Conservation (phyloP, 306 rosid species). For the Cucurbita ficifolia region DNA sequence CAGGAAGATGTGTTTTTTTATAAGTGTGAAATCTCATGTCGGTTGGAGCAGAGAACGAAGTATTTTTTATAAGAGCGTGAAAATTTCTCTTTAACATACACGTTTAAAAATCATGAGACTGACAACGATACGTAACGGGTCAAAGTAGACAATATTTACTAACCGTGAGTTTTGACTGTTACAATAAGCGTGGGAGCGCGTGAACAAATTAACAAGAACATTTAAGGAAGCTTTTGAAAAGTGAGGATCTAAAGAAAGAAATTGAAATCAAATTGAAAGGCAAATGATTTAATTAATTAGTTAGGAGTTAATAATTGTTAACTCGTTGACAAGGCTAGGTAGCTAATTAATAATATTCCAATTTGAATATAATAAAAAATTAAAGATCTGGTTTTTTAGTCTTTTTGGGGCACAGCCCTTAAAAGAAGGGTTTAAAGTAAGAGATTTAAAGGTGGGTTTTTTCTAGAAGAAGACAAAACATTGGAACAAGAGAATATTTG, state of each 20-base stretch:
- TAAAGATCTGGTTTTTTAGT: slow-evolving; percentile 6
- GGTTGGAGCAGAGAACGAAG: no score
- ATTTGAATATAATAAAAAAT: neutral
- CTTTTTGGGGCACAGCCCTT: slow-evolving; percentile 24
- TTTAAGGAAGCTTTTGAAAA: neutral
- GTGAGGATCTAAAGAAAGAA: neutral
- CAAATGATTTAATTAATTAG: neutral
- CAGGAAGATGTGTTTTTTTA: neutral
- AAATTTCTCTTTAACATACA: no score
- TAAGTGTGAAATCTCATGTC: no score
- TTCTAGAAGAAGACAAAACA: slow-evolving; percentile 41
- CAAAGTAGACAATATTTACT: no score
- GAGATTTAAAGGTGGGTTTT: slow-evolving; percentile 27
- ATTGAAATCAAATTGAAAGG: neutral
- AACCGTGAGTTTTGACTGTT: no score
- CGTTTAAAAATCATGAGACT: no score
- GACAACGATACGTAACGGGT: no score
- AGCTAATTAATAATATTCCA: neutral
- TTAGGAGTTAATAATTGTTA: neutral
- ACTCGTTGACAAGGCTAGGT: neutral
- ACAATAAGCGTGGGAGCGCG: no score
- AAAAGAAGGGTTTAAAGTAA: slow-evolving; percentile 36
- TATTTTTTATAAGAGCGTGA: no score
- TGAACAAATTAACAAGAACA: no score
- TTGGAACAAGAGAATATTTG: slow-evolving; percentile 49